Evolutionary conservation across 2,329 filamentous ascomycete genomes (phyloP).

Genomic region (Penicillium corylophilum): DNA sequence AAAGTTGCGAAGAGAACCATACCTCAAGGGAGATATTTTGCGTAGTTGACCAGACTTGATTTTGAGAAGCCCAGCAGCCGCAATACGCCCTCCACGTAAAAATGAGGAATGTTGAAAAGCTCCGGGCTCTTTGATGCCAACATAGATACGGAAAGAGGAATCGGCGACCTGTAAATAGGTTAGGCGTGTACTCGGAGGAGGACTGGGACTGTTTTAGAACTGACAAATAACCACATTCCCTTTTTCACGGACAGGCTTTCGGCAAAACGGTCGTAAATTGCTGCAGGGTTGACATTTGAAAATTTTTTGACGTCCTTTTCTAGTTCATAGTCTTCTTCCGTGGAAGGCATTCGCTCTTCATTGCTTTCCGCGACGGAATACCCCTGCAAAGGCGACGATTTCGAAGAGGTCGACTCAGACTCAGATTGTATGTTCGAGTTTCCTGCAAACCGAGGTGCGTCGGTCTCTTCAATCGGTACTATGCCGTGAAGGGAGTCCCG

Average conservation of each 20-base stretch:
- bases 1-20: neutral
- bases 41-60: constrained; percentile 77
- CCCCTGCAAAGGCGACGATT: constrained; percentile 22
- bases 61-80: constrained; percentile 79
- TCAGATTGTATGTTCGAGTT: constrained; percentile 24
- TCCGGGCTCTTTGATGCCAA: constrained; percentile 85
- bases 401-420: constrained; percentile 10
- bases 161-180: constrained; percentile 54
- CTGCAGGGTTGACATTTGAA: constrained; percentile 67
- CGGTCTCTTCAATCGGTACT: constrained; percentile 61
- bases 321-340: constrained; percentile 61
- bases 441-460: constrained; percentile 55
- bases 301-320: constrained; percentile 62
- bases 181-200: neutral
- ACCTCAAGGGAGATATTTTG: constrained; percentile 63
- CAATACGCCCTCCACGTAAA: constrained; percentile 76
- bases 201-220: constrained; percentile 11
- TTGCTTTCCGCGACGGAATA: constrained; percentile 7
- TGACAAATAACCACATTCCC: constrained; percentile 87
- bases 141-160: constrained; percentile 74
- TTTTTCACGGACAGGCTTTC: constrained; percentile 72
- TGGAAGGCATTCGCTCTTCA: constrained; percentile 56
- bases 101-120: constrained; percentile 92
- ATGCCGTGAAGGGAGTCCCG: constrained; percentile 78
- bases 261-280: constrained; percentile 75